Percentiles rank a stretch among this genome's conserved stretches.
These are phyloP conservation scores for Coemansia sp. DNA, from an alignment of 192 early-diverging fungal genomes.

Conservation along the genomic window DNA sequence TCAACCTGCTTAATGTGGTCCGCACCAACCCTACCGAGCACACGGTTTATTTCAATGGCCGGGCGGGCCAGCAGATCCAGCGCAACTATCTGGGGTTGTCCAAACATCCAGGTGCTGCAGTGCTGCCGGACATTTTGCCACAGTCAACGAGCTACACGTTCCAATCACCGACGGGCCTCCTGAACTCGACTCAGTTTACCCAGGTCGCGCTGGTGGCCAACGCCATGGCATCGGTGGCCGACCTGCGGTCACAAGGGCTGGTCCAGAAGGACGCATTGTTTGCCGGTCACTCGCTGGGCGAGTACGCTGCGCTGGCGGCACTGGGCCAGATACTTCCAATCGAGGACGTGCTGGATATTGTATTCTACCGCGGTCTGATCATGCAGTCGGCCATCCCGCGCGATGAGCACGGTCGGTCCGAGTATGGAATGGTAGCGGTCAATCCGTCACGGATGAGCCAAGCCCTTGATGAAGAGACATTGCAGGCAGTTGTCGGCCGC, in stretches of 20 bases:
- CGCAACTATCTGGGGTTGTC: constrained; percentile 76
- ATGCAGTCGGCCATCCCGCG: constrained; percentile 91
- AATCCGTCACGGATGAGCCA: constrained; percentile 76
- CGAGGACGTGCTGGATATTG: constrained; percentile 77
- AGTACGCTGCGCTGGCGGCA: constrained; percentile 82
- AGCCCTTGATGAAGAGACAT: constrained; percentile 71
- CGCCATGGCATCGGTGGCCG: constrained; percentile 80
- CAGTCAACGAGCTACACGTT: constrained; percentile 75
- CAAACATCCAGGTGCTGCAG: constrained; percentile 39
- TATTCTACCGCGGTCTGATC: constrained; percentile 93
- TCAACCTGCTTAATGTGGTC: constrained; percentile 88
- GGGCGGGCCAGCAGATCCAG: constrained; percentile 73
- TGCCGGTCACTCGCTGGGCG: constrained; percentile 92
- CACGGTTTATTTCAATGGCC: constrained; percentile 82
- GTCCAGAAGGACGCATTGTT: constrained; percentile 74
- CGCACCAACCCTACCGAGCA: constrained; percentile 60
- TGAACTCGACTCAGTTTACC: constrained; percentile 92
- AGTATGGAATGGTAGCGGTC: constrained; percentile 92
- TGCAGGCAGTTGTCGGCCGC: constrained; percentile 57
- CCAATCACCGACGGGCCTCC: constrained; percentile 68
- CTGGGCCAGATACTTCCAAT: constrained; percentile 73
- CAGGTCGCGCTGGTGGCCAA: constrained; percentile 78
- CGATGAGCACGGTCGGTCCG: constrained; percentile 68
- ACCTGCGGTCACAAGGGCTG: constrained; percentile 79
- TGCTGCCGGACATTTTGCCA: constrained; percentile 7